Base-by-base conservation (phyloP, 805 yeast species). In the Gaillardinia entomophila region DNA sequence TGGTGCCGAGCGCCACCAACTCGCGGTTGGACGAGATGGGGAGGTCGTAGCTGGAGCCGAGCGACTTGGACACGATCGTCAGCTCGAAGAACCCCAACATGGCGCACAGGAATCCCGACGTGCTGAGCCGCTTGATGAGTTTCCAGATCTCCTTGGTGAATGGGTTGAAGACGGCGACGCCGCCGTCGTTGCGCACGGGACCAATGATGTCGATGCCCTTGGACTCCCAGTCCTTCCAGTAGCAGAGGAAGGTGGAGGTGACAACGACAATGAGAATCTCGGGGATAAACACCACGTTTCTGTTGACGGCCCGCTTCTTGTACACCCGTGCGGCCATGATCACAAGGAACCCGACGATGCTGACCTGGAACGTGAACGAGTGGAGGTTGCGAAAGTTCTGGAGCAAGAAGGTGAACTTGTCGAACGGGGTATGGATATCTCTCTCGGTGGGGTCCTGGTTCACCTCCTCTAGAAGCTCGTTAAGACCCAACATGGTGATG, bases 71-170 rank as follows among this genome's bases (percentile, higher is more conserved):
- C 1, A 97, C 96, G 0, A 96, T 88, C 1, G 96, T 84, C 6
- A 95, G 81, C 54, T 90, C 97, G 46, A 90, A 84, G 51, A 90
- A 87, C 0, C 97, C 97, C 24, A 90, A 61, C 50, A 87, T 73
- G 0, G 96, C 94, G 40, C 85, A 76, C 36, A 82, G 70, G 39
- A 88, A 76, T 3, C 71, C 70, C 0, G 92, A 75, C 1, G 90
- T 71, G n/a, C 77, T 68, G 45, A 86, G 71, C 31, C 78, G 57
- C 16, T 69, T 66, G 32, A 73, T 68, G 38, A 82, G 72, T 37
- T 72, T 63, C 24, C 65, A 65, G 36, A 69, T 62, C 13, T 65
- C 63, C 2, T 60, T 44, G 1, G 75, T 53, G 12, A 89, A 54
- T 3, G 96, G 96, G 31, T 66, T 66, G 31, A 51, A 55, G 34